These are phyloP conservation scores for Linum trigynum DNA, from an alignment of 345 rosid species.

Conservation along the genomic window DNA sequence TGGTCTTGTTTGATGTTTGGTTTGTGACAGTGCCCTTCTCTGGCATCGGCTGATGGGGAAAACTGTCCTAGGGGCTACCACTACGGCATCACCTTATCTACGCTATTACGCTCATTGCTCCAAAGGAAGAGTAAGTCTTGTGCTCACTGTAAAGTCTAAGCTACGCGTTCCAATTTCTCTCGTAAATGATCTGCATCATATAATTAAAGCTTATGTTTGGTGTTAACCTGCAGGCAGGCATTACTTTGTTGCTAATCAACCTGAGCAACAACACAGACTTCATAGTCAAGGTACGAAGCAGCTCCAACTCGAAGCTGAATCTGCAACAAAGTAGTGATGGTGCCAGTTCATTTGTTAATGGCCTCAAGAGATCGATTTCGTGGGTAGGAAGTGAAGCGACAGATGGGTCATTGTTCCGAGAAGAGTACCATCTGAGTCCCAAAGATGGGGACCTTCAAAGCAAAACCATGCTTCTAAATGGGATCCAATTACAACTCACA, in stretches of 20 bases:
- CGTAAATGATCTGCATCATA: neutral
- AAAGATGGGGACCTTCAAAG: conserved; percentile 53
- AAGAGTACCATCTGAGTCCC: conserved; percentile 87
- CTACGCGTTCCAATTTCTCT: neutral
- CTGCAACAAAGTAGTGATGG: conserved; percentile 6
- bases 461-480: conserved; percentile 66
- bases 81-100: conserved; percentile 45
- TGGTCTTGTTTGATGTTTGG: conserved; percentile 14
- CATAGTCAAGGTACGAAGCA: conserved; percentile 36
- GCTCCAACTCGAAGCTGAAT: conserved; percentile 25
- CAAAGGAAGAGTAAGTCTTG: conserved; percentile 72
- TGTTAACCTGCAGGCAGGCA: conserved; percentile 47
- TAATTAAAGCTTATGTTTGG: neutral
- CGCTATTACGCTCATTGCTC: conserved; percentile 89
- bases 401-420: conserved; percentile 36
- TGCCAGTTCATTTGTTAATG: conserved; percentile 31
- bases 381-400: conserved; percentile 54
- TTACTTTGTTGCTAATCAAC: conserved; percentile 74
- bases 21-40: conserved; percentile 60
- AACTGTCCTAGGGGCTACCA: conserved; percentile 47
- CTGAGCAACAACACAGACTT: conserved; percentile 58
- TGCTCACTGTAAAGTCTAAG: conserved; percentile 1
- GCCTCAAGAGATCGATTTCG: conserved; percentile 48
- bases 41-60: conserved; percentile 97
- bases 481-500: conserved; percentile 49